These are phyloP conservation scores for Phaeolepiota aurea DNA, from an alignment of 768 basidiomycete genomes.

Conservation along the genomic window DNA sequence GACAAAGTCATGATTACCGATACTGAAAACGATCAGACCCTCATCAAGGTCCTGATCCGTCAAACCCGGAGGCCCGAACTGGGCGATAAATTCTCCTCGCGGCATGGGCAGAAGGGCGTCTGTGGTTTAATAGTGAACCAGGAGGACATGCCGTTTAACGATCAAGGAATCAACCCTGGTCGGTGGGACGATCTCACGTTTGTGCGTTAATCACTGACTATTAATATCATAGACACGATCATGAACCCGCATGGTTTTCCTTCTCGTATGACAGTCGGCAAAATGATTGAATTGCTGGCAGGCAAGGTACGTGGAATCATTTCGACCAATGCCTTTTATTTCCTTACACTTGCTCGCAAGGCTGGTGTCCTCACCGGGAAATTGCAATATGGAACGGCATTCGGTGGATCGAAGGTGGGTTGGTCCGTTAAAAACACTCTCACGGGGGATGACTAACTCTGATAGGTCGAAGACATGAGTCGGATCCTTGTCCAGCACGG, in stretches of 20 bases:
- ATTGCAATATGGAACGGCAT: constrained; percentile 91
- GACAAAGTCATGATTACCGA: constrained; percentile 98
- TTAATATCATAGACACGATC: constrained; percentile 66
- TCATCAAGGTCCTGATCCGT: constrained; percentile 95
- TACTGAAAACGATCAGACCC: constrained; percentile 90
- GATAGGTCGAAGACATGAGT: constrained; percentile 94
- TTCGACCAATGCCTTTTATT: constrained; percentile 1
- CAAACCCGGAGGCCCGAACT: constrained; percentile 95
- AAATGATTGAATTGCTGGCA: constrained; percentile 97
- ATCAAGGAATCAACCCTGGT: constrained; percentile 93
- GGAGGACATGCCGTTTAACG: constrained; percentile 98
- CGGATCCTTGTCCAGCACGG: constrained; percentile 91
- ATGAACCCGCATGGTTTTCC: constrained; percentile 99
- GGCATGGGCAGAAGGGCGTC: constrained; percentile 98
- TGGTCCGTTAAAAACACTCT: background rate
- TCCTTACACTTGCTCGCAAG: constrained; percentile 24
- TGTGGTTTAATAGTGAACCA: constrained; percentile 98
- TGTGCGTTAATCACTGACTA: constrained; percentile 8
- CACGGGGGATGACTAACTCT: constrained; percentile 3
- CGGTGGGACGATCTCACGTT: constrained; percentile 11
- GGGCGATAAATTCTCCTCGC: constrained; percentile 96
- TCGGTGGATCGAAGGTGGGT: constrained; percentile 90
- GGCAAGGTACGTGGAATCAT: constrained; percentile 59
- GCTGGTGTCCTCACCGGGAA: constrained; percentile 88
- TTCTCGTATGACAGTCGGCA: constrained; percentile 98